Evolutionary conservation across 73 alveolate species (phyloP).

Genomic region (Paramecium sexaurelia): DNA sequence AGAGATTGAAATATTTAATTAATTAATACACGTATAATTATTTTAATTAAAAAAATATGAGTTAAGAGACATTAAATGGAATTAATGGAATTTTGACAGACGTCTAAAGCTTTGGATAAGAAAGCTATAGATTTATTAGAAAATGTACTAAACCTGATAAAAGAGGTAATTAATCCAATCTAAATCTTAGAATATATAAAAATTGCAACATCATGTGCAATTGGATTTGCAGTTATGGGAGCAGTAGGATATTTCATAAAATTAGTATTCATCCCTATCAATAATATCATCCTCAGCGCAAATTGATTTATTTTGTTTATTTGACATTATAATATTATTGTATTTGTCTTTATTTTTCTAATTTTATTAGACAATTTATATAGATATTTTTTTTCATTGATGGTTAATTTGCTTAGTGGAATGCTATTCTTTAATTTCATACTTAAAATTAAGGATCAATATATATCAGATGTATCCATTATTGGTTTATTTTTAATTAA

Average conservation of each 20-base stretch:
- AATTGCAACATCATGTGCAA: conserved; percentile 84
- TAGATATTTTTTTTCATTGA: not conserved
- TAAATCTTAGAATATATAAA: conserved; percentile 77
- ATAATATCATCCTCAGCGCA: conserved; percentile 80
- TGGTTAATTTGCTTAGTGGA: not conserved
- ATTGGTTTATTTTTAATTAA: too few relatives aligned
- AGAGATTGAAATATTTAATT: not conserved
- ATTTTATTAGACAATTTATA: not conserved
- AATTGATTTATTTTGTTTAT: conserved; percentile 23
- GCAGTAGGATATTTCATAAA: conserved; percentile 85
- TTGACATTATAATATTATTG: not conserved
- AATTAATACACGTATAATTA: conserved; percentile 33
- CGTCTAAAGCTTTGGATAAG: conserved; percentile 76
- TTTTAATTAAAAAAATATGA: conserved; percentile 13
- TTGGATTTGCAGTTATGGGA: conserved; percentile 91
- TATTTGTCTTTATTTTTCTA: not conserved
- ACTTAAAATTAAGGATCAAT: conserved; percentile 3
- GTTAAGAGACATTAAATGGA: conserved; percentile 59
- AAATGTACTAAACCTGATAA: conserved; percentile 88
- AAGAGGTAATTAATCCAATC: conserved; percentile 71
- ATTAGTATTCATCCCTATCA: conserved; percentile 89
- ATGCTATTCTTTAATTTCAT: not conserved
- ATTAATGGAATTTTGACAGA: conserved; percentile 46
- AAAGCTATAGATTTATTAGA: conserved; percentile 76
- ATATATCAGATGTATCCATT: not conserved